These are phyloP conservation scores for Sarcodon aspratus DNA, from an alignment of 768 basidiomycete species.

Conservation along the genomic window DNA sequence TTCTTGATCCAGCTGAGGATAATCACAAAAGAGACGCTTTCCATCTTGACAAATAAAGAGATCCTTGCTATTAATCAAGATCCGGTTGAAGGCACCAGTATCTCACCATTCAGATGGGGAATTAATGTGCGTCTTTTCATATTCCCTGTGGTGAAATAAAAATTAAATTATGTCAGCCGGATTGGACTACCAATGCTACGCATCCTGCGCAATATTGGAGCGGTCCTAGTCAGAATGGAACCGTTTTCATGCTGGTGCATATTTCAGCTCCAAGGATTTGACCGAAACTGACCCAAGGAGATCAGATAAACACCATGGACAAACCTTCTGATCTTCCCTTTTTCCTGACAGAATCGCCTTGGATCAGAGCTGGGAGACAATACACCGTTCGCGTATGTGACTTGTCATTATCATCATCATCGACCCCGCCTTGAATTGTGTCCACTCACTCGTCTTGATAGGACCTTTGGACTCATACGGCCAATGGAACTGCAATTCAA, in stretches of 20 bases:
- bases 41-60: constrained; percentile 50
- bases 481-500: constrained; percentile 55
- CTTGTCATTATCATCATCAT: constrained; percentile 2
- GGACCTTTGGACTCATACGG: constrained; percentile 67
- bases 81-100: constrained; percentile 43
- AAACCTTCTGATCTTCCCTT: constrained; percentile 47
- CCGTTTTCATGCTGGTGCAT: constrained; percentile 54
- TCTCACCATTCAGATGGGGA: constrained; percentile 62
- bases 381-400: constrained; percentile 49
- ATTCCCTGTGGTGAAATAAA: background rate
- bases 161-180: constrained; percentile 13
- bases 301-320: constrained; percentile 50
- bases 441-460: constrained; percentile 12
- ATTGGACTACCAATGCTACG: constrained; percentile 26
- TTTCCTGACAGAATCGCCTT: constrained; percentile 57
- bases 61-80: constrained; percentile 65
- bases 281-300: background rate
- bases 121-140: constrained; percentile 35
- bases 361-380: constrained; percentile 56
- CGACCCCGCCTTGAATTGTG: background rate
- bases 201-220: constrained; percentile 68
- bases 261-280: background rate
- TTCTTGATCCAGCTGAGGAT: constrained; percentile 29
- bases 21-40: constrained; percentile 37
- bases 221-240: constrained; percentile 52